A percentile compares a stretch with the other conserved stretches of the same genome.
These are phyloP conservation scores for Clavispora carvajalis DNA, from an alignment of 805 yeast genomes.

Conservation along the genomic window DNA sequence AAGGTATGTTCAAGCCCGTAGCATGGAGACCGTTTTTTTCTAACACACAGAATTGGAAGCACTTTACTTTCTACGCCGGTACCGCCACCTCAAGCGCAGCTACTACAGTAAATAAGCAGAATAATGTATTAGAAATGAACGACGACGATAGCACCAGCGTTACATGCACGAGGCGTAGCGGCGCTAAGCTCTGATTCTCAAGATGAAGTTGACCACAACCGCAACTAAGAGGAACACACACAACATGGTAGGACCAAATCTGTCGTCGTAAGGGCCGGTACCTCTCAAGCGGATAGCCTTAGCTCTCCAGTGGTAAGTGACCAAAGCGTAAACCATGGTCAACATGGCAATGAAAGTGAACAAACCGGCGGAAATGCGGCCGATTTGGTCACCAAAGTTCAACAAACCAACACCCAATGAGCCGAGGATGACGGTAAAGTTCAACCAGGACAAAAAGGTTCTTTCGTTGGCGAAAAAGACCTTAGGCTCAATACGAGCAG, in stretches of 20 bases:
- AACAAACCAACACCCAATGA: constrained; percentile 93
- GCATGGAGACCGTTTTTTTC: no score
- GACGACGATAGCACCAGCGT: not conserved
- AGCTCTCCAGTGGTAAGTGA: constrained; percentile 99
- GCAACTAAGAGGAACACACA: constrained; percentile 91
- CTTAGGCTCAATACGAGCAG: constrained; percentile 97
- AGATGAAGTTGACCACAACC: constrained; percentile 84
- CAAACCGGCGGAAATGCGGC: constrained; percentile 87
- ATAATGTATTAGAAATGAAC: not conserved
- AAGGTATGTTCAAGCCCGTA: no score
- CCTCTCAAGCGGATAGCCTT: constrained; percentile 97
- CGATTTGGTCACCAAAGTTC: constrained; percentile 93
- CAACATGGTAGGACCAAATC: constrained; percentile 96
- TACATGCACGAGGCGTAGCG: not conserved
- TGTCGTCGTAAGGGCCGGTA: constrained; percentile 98
- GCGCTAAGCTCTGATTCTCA: constrained; percentile 60
- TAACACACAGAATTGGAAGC: constrained; percentile 25
- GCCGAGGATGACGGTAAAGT: constrained; percentile 96
- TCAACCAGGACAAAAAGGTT: constrained; percentile 96
- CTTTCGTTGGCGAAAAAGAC: constrained; percentile 99
- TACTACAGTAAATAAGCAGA: constrained; percentile 13
- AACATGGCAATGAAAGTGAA: constrained; percentile 97
- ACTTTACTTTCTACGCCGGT: constrained; percentile 26
- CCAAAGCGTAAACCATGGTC: constrained; percentile 92
- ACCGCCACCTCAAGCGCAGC: constrained; percentile 32